Evolutionary conservation across 805 yeast genomes (phyloP), one percentile per base, ranked within the genome.

Genomic region (Lipomyces sp.): DNA sequence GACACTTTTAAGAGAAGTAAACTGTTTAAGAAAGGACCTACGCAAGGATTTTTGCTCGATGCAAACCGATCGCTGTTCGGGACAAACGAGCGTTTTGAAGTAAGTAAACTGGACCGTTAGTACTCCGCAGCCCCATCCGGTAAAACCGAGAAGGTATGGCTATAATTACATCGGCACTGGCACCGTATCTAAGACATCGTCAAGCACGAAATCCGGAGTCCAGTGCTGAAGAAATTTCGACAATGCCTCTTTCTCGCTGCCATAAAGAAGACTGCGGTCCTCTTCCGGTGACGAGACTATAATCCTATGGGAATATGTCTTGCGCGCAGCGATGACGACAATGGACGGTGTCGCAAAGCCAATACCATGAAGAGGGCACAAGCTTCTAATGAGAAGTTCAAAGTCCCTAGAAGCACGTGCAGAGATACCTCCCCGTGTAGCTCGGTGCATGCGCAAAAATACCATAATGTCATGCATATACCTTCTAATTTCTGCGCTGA

Each of bases 381-480:
- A 72, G 8, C 81, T 72, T 29, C 79, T 76, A 1, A 80, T 77
- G 62, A 80, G 64, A 4, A 66, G 59, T 34, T 80, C 82, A 48
- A 86, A 75, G 59, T 85, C 87, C 1, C 73, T 65, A 10, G 82
- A 73, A 1, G 83, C 77, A 60, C 76, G 73, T 0, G 88, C 85
- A 0, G 87, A 82, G 0, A 86, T 73, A 0, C 90, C 90, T 1
- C 81, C 79, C 1, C 75, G 69, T 3, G 86, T 85, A 73, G 85
- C 81, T 53, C 90, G 73, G 71, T 87, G 88, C 62, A 81, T 80
- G 55, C 91, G 77, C 1, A 84, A 71, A 71, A 81, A 84, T 2
- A 86, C 78, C 2, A 85, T 74, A 13, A 87, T 79, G 73, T 87
- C 90, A 67, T 85, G 84, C 66, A 85, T 81, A 70, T 87, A 87